These are phyloP conservation scores for Candida coleopterorum DNA, from an alignment of 805 yeast genomes.

Conservation along the genomic window DNA sequence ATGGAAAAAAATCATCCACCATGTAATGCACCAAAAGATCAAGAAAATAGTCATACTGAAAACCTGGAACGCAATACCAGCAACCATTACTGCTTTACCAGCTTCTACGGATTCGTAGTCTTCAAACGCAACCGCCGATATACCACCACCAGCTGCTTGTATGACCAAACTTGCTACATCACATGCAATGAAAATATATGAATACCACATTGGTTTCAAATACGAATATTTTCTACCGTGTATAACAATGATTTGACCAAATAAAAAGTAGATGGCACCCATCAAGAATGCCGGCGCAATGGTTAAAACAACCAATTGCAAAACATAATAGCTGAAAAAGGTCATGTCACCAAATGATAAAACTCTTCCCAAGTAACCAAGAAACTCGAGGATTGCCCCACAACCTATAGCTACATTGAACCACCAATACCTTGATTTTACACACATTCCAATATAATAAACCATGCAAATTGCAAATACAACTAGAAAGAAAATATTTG, in stretches of 20 bases:
- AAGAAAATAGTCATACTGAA: conserved; percentile 31
- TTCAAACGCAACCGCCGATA: conserved; percentile 20
- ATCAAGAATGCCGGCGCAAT: conserved; percentile 37
- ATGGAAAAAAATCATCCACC: conserved; percentile 22
- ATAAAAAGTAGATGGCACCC: conserved; percentile 36
- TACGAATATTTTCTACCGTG: conserved; percentile 32
- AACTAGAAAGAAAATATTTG: conserved; percentile 25
- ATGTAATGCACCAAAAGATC: conserved; percentile 28
- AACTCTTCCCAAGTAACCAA: conserved; percentile 34
- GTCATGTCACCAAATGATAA: conserved; percentile 22
- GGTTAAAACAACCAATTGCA: conserved; percentile 29
- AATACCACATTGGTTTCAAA: conserved; percentile 37
- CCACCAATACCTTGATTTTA: conserved; percentile 31
- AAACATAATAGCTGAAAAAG: conserved; percentile 17
- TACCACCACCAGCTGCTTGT: conserved; percentile 39
- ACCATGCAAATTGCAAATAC: conserved; percentile 20
- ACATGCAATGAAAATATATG: conserved; percentile 32
- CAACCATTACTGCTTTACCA: conserved; percentile 33
- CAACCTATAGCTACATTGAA: conserved; percentile 29
- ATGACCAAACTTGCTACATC: conserved; percentile 30
- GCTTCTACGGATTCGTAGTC: conserved; percentile 15
- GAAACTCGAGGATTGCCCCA: conserved; percentile 28
- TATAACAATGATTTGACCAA: conserved; percentile 32
- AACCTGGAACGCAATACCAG: conserved; percentile 33
- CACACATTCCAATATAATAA: conserved; percentile 19